Evolutionary conservation across 2,329 filamentous ascomycete genomes (phyloP).

Genomic region (Fusarium nisikadoi): DNA sequence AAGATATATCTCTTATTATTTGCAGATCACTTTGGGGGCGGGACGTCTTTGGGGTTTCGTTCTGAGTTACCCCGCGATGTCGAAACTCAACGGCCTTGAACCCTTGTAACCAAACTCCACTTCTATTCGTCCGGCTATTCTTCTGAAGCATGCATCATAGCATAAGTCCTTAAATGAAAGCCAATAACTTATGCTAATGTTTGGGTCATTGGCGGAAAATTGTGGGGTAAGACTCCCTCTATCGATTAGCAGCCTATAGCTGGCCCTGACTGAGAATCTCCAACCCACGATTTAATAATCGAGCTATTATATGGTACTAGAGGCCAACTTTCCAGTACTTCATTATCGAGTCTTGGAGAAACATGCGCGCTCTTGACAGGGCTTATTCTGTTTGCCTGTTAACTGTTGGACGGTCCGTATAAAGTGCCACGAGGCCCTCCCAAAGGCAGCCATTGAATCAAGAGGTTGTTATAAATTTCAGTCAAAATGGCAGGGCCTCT

Average conservation of each 20-base stretch:
- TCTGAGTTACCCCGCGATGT: neutral
- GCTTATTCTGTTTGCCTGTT: accelerated
- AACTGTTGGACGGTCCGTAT: accelerated
- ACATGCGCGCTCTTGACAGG: accelerated
- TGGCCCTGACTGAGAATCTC: no score
- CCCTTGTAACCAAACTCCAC: neutral
- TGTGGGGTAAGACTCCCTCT: neutral
- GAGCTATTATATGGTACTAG: accelerated
- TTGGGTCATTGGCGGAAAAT: neutral
- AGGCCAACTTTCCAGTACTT: accelerated
- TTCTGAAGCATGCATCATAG: neutral
- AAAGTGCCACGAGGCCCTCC: accelerated
- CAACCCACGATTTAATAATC: no score
- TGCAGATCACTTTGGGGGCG: neutral
- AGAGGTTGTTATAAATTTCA: accelerated
- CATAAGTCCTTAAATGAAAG: neutral
- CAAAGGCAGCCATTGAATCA: accelerated
- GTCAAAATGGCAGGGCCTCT: no score
- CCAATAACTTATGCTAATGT: neutral
- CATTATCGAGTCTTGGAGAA: no score
- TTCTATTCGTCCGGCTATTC: neutral
- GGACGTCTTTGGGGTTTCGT: neutral
- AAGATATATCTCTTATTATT: neutral
- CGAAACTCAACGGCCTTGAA: neutral
- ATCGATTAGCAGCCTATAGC: neutral